A percentile compares a stretch with the other conserved stretches of the same genome.
These are phyloP conservation scores for Isabelozyma gotoi DNA, from an alignment of 805 yeast species.

Conservation along the genomic window DNA sequence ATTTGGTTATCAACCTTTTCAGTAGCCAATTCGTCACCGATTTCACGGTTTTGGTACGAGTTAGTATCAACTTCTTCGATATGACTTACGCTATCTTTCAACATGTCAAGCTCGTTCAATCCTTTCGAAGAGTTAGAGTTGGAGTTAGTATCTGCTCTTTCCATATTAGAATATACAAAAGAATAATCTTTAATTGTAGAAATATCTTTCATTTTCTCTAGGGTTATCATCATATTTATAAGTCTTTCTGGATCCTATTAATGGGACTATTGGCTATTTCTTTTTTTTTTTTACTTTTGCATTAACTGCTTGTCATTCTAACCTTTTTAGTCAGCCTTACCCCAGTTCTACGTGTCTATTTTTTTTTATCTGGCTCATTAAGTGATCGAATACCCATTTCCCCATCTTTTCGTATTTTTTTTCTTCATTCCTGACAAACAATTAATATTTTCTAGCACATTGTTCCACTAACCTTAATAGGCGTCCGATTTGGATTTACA, in stretches of 20 bases:
- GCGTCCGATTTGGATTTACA: background rate
- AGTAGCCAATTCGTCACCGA: constrained; percentile 7
- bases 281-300: background rate
- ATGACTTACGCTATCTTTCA: constrained; percentile 6
- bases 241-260: background rate
- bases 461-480: background rate
- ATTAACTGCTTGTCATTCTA: background rate
- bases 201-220: background rate
- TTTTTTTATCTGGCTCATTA: too few relatives aligned
- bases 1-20: constrained; percentile 12
- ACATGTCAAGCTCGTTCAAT: constrained; percentile 4
- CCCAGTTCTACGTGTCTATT: background rate
- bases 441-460: too few relatives aligned
- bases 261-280: too few relatives aligned
- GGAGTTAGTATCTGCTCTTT: background rate
- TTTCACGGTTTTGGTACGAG: constrained; percentile 1
- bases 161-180: background rate
- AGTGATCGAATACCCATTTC: too few relatives aligned
- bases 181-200: too few relatives aligned
- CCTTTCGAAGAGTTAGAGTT: too few relatives aligned
- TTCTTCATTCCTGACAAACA: too few relatives aligned
- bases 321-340: background rate
- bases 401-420: background rate
- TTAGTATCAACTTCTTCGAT: constrained; percentile 5
- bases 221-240: background rate